Conservation (phyloP, 768 basidiomycete genomes). For the Lactarius hengduanensis region DNA sequence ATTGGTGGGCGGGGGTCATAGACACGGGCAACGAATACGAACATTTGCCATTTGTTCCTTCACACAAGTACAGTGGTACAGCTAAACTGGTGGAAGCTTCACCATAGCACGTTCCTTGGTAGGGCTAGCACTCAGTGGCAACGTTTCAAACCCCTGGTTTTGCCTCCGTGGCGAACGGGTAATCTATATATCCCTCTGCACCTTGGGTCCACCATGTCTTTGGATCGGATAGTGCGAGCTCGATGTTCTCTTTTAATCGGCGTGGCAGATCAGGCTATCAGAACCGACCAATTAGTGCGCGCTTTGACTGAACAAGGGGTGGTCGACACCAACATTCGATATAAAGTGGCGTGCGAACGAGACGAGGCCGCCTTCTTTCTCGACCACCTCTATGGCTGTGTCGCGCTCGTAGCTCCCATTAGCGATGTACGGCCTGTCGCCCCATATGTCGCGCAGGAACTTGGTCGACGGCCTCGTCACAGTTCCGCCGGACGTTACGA, state of each 20-base stretch:
- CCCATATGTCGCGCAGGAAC: slow-evolving; percentile 32
- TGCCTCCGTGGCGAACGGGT: slow-evolving; percentile 19
- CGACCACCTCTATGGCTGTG: slow-evolving; percentile 25
- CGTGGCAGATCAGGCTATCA: slow-evolving; percentile 28
- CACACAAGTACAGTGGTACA: not conserved
- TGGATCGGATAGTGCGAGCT: not conserved
- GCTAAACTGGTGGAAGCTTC: not conserved
- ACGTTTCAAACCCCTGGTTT: not conserved
- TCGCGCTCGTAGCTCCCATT: slow-evolving; percentile 31
- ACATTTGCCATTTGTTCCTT: not conserved
- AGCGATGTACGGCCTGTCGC: slow-evolving; percentile 28
- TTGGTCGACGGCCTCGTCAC: slow-evolving; percentile 24
- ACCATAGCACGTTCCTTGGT: not conserved
- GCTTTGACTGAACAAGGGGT: not conserved
- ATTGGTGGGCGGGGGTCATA: slow-evolving; percentile 38
- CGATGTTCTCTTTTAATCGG: slow-evolving; percentile 11
- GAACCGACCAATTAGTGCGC: not conserved
- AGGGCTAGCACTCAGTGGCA: not conserved
- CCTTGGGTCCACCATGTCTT: slow-evolving; percentile 1
- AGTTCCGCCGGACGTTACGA: not conserved
- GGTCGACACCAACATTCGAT: slow-evolving; percentile 16
- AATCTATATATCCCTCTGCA: slow-evolving; percentile 27
- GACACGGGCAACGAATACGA: not conserved
- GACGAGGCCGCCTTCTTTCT: slow-evolving; percentile 22
- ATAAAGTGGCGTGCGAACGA: slow-evolving; percentile 23